Evolutionary conservation across 2,329 filamentous ascomycete genomes (phyloP).

Genomic region (Ophiocordyceps camponoti-saundersi): DNA sequence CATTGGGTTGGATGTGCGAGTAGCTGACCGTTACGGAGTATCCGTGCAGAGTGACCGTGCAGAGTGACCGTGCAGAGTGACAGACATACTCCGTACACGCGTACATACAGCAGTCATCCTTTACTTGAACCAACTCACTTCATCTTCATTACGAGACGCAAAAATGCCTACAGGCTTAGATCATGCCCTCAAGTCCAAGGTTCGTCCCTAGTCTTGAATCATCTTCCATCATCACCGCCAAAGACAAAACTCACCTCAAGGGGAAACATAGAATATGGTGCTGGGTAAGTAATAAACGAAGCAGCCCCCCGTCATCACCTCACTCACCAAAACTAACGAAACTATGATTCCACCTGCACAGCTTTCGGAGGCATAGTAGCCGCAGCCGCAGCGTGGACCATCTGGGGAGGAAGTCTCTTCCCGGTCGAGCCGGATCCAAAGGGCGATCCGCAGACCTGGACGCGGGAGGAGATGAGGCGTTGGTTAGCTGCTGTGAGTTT

Average conservation of each 20-base stretch:
- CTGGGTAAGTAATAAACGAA: constrained; percentile 42
- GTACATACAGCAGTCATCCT: not conserved
- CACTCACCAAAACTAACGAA: no score
- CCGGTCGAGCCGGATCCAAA: constrained; percentile 59
- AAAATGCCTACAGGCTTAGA: constrained; percentile 56
- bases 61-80: no score
- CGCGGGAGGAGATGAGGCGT: constrained; percentile 56
- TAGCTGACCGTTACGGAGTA: no score
- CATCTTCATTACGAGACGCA: not conserved
- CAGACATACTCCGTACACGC: no score
- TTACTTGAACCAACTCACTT: not conserved
- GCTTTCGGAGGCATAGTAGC: constrained; percentile 72
- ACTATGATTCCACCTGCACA: no score
- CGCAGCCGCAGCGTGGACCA: constrained; percentile 65
- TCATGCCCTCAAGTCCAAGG: constrained; percentile 52
- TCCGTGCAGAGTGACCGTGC: no score
- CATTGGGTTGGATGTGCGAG: no score
- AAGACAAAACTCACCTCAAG: not conserved
- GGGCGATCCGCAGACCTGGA: constrained; percentile 58
- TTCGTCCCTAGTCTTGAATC: constrained; percentile 12
- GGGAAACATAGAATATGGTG: constrained; percentile 42
- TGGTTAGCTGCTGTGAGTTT: constrained; percentile 65
- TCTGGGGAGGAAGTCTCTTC: constrained; percentile 77
- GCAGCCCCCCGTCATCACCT: no score
- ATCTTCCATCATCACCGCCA: no score